A percentile compares a stretch with the other conserved stretches of the same genome.
These are phyloP conservation scores for Onygenales sp. DNA, from an alignment of 2,329 filamentous ascomycete species.

Conservation along the genomic window DNA sequence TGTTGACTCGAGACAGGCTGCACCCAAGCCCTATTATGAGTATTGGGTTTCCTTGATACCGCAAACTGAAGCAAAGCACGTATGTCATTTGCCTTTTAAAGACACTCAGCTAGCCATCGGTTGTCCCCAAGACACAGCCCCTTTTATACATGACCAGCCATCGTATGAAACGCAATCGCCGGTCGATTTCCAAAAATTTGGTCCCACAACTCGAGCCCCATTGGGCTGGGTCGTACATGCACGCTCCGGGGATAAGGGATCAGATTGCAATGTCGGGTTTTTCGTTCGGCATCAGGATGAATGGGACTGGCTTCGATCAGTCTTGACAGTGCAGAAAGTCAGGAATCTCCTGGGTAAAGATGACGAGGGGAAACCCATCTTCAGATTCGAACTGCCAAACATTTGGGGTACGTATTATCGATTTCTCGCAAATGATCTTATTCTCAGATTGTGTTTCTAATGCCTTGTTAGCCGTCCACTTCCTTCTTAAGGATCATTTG, in stretches of 20 bases:
- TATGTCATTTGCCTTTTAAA: conserved; percentile 10
- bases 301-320: conserved; percentile 32
- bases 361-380: conserved; percentile 4
- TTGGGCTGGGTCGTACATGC: conserved; percentile 28
- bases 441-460: background rate
- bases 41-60: conserved; percentile 21
- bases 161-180: conserved; percentile 13
- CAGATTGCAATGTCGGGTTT: conserved; percentile 38
- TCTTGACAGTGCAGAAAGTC: conserved; percentile 7
- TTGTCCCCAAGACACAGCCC: too few relatives aligned
- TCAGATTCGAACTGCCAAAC: conserved; percentile 7
- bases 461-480: conserved; percentile 8
- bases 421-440: background rate
- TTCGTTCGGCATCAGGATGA: conserved; percentile 35
- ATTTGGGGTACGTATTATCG: background rate
- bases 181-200: conserved; percentile 13
- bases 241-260: conserved; percentile 36
- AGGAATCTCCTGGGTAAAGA: conserved; percentile 9
- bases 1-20: conserved; percentile 9
- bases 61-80: conserved; percentile 17
- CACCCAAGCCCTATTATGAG: conserved; percentile 14
- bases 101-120: too few relatives aligned
- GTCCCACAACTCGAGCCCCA: conserved; percentile 16
- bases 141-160: background rate
- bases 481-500: conserved; percentile 11